Evolutionary conservation across 1,284 basidiomycete species (phyloP), one percentile per base, ranked within the genome.

Genomic region (Sutorius eximius): DNA sequence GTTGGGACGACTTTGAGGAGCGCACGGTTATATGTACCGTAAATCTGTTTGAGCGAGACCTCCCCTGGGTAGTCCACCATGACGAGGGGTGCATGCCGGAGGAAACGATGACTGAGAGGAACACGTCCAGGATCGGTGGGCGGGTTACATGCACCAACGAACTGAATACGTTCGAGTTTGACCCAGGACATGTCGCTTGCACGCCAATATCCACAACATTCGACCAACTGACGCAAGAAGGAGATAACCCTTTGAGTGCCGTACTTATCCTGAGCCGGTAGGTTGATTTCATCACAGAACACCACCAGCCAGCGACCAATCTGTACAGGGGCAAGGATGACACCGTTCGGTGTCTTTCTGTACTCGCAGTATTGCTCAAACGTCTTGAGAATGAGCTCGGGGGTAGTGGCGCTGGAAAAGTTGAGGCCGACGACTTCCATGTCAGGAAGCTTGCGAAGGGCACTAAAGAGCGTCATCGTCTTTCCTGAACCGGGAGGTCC

Each of bases 341-440:
- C 91, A 16, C 97, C 98, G 65, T 95, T 98, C 0, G 96, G 94
- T 7, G 97, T 99, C 76, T 99, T 98, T 59, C 94, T 85, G 70
- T 98, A 98, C 75, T 99, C 97, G 78, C 97, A 99, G 70, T 99
- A 98, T 75, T 99, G 97, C 73, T 99, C 97, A 70, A 99, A 99
- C 2, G 96, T 99, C 82, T 98, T 99, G 65, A 99, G 83, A 60
- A 99, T 95, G 41, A 99, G 82, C 70, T 98, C 95, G 0, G 97
- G 96, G 0, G 95, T 98, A 0, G 98, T 99, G 13, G 97, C 97
- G 70, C 94, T 97, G 41, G 98, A 99, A 74, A 99, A 99, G 75
- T 99, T 99, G 63, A 99, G 86, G 46, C 97, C 97, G 55, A 98
- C 95, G 45, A 99, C 94, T 69, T 99, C 97, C 87, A 99, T 95